These are phyloP conservation scores for Kondoa malvinella DNA, from an alignment of 768 basidiomycete species.

Conservation along the genomic window DNA sequence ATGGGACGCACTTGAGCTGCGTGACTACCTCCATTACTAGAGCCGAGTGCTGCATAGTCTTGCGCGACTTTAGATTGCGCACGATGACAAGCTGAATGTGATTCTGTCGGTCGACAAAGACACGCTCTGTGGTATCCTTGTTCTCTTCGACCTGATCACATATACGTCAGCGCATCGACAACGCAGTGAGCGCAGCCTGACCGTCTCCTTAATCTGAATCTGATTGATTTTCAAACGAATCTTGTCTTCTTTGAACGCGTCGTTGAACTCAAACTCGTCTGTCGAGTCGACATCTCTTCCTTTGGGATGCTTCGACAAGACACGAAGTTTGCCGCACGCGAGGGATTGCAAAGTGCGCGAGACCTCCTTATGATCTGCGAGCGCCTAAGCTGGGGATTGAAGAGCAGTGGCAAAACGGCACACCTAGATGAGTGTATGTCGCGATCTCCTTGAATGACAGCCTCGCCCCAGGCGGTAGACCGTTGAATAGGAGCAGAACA, in stretches of 20 bases:
- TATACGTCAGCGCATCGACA: not conserved
- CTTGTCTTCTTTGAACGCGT: slow-evolving; percentile 59
- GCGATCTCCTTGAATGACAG: slow-evolving; percentile 52
- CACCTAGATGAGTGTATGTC: slow-evolving; percentile 54
- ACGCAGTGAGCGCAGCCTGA: slow-evolving; percentile 35
- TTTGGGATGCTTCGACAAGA: slow-evolving; percentile 59
- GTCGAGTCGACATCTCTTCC: slow-evolving; percentile 59
- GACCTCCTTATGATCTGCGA: slow-evolving; percentile 51
- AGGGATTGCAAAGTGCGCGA: slow-evolving; percentile 77
- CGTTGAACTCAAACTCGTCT: slow-evolving; percentile 69
- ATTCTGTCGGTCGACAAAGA: slow-evolving; percentile 71
- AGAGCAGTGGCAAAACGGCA: slow-evolving; percentile 27
- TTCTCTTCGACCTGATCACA: slow-evolving; percentile 62
- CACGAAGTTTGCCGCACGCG: slow-evolving; percentile 75
- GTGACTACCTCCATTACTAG: slow-evolving; percentile 69
- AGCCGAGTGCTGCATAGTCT: slow-evolving; percentile 60
- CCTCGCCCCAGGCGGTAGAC: slow-evolving; percentile 35
- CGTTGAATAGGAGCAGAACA: slow-evolving; percentile 74
- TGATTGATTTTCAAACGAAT: slow-evolving; percentile 81
- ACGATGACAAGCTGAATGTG: slow-evolving; percentile 89
- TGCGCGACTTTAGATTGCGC: slow-evolving; percentile 83
- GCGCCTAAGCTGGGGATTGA: not conserved
- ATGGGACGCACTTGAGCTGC: slow-evolving; percentile 44
- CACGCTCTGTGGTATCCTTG: slow-evolving; percentile 57
- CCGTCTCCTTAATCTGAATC: slow-evolving; percentile 83